A percentile compares a stretch with the other conserved stretches of the same genome.
Evolutionary conservation across 305 asterid genomes (phyloP).

Genomic region (Vinca major): DNA sequence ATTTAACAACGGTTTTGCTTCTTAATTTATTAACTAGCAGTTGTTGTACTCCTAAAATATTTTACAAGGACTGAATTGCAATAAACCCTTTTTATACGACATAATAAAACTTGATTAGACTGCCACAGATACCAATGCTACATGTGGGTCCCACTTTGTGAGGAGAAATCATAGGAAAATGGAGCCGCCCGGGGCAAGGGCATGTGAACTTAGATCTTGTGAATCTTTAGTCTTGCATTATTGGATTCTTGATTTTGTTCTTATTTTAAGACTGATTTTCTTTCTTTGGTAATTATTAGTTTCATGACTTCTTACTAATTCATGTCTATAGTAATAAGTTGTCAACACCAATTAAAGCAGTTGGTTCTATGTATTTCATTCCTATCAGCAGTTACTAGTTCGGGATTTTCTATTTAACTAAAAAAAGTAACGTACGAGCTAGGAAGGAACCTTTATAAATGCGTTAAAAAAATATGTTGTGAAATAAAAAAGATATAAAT

Average conservation of each 20-base stretch:
- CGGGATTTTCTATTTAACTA: no score
- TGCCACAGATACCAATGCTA: background rate
- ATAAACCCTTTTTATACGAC: background rate
- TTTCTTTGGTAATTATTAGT: background rate
- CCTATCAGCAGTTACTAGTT: no score
- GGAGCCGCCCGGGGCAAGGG: background rate
- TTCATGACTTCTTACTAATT: background rate
- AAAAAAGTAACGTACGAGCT: background rate
- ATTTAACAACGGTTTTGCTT: no score
- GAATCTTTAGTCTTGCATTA: background rate
- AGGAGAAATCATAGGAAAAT: conserved; percentile 1
- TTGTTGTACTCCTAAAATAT: no score
- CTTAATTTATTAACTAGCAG: no score
- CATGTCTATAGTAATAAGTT: background rate
- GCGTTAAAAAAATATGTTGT: no score
- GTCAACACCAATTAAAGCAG: no score
- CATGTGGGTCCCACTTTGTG: background rate
- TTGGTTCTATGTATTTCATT: no score
- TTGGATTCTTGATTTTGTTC: no score
- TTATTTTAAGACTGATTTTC: background rate
- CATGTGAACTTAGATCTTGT: background rate
- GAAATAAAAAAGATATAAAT: no score
- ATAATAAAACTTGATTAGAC: background rate
- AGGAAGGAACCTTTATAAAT: background rate
- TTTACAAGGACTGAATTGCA: no score